These are phyloP conservation scores for Fusarium lyarnte DNA, from an alignment of 2,329 filamentous ascomycete species.

Conservation along the genomic window DNA sequence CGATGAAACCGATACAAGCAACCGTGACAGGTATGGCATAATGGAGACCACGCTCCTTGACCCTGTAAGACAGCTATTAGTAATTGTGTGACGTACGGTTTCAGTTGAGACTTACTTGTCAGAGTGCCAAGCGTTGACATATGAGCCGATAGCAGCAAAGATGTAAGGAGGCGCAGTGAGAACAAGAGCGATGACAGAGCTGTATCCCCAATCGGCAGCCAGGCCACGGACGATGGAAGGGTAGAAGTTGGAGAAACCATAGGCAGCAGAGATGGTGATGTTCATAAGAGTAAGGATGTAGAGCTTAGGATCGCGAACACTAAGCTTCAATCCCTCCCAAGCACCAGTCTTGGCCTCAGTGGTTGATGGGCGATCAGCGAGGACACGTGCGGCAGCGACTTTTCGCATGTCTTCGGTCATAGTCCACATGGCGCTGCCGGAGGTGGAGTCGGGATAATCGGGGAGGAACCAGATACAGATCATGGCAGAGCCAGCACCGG, in stretches of 20 bases:
- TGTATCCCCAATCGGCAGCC: conserved; percentile 9
- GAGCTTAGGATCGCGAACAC: conserved; percentile 9
- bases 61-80: background rate
- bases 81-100: fast-evolving
- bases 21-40: conserved; percentile 7
- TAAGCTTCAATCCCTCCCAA: conserved; percentile 13
- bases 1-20: conserved; percentile 6
- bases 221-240: conserved; percentile 7
- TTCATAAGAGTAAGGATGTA: conserved; percentile 20
- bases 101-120: background rate
- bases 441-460: background rate
- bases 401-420: conserved; percentile 17
- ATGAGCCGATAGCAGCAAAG: conserved; percentile 10
- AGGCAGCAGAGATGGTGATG: conserved; percentile 11
- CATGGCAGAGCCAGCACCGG: conserved; percentile 13
- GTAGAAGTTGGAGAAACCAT: conserved; percentile 19
- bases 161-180: conserved; percentile 10
- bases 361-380: conserved; percentile 2
- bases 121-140: conserved; percentile 20
- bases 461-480: conserved; percentile 17
- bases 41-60: conserved; percentile 8
- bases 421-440: conserved; percentile 4
- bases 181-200: conserved; percentile 5
- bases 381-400: conserved; percentile 6
- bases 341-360: conserved; percentile 8